These are phyloP conservation scores for Aspergillus ustus DNA, from an alignment of 2,329 filamentous ascomycete genomes.

Conservation along the genomic window DNA sequence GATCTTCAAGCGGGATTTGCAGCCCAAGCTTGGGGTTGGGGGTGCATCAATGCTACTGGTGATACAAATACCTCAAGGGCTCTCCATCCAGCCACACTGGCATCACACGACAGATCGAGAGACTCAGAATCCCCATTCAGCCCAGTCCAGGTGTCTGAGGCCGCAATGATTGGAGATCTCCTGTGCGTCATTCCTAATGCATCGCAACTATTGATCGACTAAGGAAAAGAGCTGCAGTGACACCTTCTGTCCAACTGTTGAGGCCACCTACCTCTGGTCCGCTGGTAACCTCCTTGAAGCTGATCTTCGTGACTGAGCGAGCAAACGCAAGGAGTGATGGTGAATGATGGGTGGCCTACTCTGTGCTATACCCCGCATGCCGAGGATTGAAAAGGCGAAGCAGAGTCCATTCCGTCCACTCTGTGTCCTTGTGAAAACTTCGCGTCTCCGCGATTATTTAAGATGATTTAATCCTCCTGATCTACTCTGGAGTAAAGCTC, in stretches of 20 bases:
- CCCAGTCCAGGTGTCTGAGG: constrained; percentile 2
- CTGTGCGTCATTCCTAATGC: constrained; percentile 20
- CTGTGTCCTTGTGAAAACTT: constrained; percentile 9
- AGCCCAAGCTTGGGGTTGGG: background rate
- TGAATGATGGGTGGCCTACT: background rate
- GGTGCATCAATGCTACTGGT: constrained; percentile 8
- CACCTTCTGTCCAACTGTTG: constrained; percentile 11
- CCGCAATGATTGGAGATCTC: constrained; percentile 9
- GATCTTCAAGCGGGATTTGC: constrained; percentile 2
- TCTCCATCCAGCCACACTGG: background rate
- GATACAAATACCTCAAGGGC: constrained; percentile 16
- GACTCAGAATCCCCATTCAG: background rate
- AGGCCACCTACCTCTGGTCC: constrained; percentile 9
- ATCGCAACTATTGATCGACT: constrained; percentile 19
- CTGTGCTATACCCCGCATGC: constrained; percentile 19
- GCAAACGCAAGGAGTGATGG: constrained; percentile 13
- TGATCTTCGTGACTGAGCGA: background rate
- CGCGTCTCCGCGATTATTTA: constrained; percentile 7
- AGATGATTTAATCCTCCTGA: constrained; percentile 1
- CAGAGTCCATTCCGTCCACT: background rate
- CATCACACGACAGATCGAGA: constrained; percentile 12
- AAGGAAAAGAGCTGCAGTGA: constrained; percentile 15
- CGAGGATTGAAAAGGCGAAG: constrained; percentile 11
- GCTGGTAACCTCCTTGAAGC: constrained; percentile 1
- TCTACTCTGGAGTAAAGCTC: background rate